Evolutionary conservation across 805 yeast species (phyloP), one percentile per base, ranked within the genome.

Genomic region (Candida peoriensis): DNA sequence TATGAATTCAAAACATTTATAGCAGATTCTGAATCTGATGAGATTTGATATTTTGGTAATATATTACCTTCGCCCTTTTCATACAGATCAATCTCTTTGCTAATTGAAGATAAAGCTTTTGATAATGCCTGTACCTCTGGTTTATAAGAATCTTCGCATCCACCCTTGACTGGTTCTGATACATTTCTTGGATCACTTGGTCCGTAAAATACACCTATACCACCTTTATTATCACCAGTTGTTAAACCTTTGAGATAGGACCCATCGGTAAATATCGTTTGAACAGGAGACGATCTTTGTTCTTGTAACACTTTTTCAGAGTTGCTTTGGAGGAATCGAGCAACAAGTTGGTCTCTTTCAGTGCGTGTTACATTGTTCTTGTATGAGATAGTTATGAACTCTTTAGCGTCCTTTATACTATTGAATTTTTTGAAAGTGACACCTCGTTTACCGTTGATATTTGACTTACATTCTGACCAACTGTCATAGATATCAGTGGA

Each of bases 191-290:
- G 39, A 47, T 78, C 81, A 23, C 56, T 49, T 0, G 46, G 60
- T 0, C 87, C 89, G 54, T 70, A 85, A 53, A 62, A 86, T 0
- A 82, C 83, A 17, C 96, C 97, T 48, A 72, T 77, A 0, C 97
- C 96, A 0, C 81, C 78, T 15, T 50, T 60, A 1, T 87, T 88
- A 47, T 81, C 81, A 5, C 73, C 69, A 8, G 78, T 66, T n/a
- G n/a, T n/a, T n/a, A n/a, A n/a, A 19, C 12, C 12, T 8, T 24
- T 23, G n/a, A 44, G 24, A 20, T 34, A 50, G 0, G 95, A 83
- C 0, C 96, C 97, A 57, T 88, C 97, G 15, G 86, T 79, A 49
- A 73, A 88, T 0, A 86, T 63, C 6, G 38, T 32, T 7, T 27
- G 23, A 9, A 30, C 30, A 11, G 19, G 20, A 8, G 25, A n/a